Evolutionary conservation across 257 asterid species (phyloP).

Genomic region (Leonotis leonurus): DNA sequence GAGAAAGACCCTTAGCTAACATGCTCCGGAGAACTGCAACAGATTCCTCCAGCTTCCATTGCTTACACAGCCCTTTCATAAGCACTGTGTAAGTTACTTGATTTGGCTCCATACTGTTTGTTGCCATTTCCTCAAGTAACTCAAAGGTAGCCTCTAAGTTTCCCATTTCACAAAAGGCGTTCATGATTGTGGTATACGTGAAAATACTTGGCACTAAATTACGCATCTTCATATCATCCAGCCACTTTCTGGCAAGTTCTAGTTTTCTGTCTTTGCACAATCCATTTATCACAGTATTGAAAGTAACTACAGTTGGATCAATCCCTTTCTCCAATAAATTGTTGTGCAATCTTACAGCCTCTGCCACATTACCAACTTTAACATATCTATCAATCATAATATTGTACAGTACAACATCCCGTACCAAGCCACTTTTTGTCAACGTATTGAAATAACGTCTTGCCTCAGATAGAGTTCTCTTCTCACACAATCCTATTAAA

Average conservation of each 20-base stretch:
- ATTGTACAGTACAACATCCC: constrained; percentile 56
- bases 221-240: constrained; percentile 29
- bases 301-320: constrained; percentile 54
- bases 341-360: constrained; percentile 41
- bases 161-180: constrained; percentile 53
- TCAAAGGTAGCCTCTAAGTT: constrained; percentile 26
- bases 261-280: constrained; percentile 45
- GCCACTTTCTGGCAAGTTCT: constrained; percentile 36
- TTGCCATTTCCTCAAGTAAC: constrained; percentile 50
- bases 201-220: constrained; percentile 49
- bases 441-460: constrained; percentile 45
- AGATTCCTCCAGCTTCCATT: constrained; percentile 45
- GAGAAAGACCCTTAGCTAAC: constrained; percentile 43
- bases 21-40: constrained; percentile 33
- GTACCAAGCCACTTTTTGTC: constrained; percentile 27
- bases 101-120: constrained; percentile 45
- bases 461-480: constrained; percentile 42
- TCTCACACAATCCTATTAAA: constrained; percentile 48
- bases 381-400: constrained; percentile 58
- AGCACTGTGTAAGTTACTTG: constrained; percentile 61
- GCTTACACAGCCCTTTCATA: constrained; percentile 56
- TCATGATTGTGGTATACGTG: constrained; percentile 67
- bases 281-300: constrained; percentile 62
- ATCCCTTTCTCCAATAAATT: constrained; percentile 48
- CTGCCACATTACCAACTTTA: constrained; percentile 49